Base-by-base conservation (phyloP, 2,329 filamentous ascomycete species). In the Coniochaeta sp. region DNA sequence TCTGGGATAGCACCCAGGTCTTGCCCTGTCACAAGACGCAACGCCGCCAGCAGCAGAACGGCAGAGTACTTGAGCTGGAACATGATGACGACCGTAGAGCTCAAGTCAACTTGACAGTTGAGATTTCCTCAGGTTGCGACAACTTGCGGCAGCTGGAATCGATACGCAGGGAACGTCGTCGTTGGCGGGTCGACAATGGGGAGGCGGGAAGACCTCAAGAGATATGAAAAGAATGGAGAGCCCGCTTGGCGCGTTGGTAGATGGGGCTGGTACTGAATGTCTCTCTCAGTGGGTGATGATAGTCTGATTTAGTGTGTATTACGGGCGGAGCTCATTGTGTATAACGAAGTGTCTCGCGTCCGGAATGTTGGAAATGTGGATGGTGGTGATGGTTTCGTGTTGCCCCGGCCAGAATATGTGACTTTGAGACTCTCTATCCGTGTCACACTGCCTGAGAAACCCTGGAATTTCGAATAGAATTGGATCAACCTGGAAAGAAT, bases 401-500 rank as follows among this genome's bases (percentile, higher is more conserved):
- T 14, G 7, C n/a, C 20, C n/a, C n/a, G n/a, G n/a, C n/a, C n/a
- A n/a, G n/a, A n/a, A n/a, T n/a, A n/a, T n/a, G n/a, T n/a, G n/a
- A n/a, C n/a, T n/a, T n/a, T n/a, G n/a, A n/a, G n/a, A n/a, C 26
- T 42, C 8, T 9, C 5, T 10, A 10, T 42, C 38, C 38, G 38
- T 42, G 38, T 24, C 38, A 42, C n/a, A n/a, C 38, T 22, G 38
- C 38, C 20, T 26, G 38, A 9, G 18, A 26, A n/a, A 42, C 20
- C 33, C 18, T 38, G 16, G 33, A 22, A 42, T 20, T 20, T 8
- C n/a, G n/a, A n/a, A n/a, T n/a, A 26, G 26, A 42, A 7, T 18
- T n/a, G 38, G 38, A 42, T 42, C 38, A 42, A 42, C 38, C 38
- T 42, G n/a, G 38, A 22, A 42, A 42, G 10, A 26, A 42, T 42